Evolutionary conservation across 2,329 filamentous ascomycete genomes (phyloP).

Genomic region (Phaeosphaeriaceae sp.): DNA sequence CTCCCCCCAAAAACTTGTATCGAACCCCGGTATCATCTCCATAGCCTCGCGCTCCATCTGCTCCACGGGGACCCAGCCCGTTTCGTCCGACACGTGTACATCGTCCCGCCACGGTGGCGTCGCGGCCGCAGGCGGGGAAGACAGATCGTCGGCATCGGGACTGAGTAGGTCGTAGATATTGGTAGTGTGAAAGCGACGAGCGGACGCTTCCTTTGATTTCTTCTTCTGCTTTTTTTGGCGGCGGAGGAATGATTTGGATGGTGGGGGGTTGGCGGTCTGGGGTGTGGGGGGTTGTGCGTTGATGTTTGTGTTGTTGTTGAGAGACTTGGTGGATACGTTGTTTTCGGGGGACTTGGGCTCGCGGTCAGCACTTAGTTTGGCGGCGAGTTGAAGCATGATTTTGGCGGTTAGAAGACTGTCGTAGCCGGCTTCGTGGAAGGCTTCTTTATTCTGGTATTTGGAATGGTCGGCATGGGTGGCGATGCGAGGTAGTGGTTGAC

Average conservation of each 20-base stretch:
- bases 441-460: constrained; percentile 50
- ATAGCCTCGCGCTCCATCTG: constrained; percentile 34
- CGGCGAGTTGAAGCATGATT: constrained; percentile 62
- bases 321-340: background rate
- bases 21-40: constrained; percentile 59
- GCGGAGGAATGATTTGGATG: too few relatives aligned
- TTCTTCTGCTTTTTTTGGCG: constrained; percentile 14
- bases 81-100: constrained; percentile 21
- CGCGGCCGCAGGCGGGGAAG: constrained; percentile 17
- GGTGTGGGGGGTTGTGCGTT: constrained; percentile 3
- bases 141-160: constrained; percentile 3
- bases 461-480: constrained; percentile 35
- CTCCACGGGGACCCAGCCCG: constrained; percentile 29
- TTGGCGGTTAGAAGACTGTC: constrained; percentile 67
- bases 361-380: constrained; percentile 54
- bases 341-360: background rate
- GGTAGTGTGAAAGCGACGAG: constrained; percentile 27
- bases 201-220: constrained; percentile 14
- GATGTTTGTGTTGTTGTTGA: background rate
- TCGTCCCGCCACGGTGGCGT: constrained; percentile 18
- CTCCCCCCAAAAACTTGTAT: constrained; percentile 61
- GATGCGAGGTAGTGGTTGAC: constrained; percentile 52
- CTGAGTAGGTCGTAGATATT: constrained; percentile 34
- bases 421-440: constrained; percentile 67
- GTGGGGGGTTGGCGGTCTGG: too few relatives aligned